Conservation (phyloP, 2,329 filamentous ascomycete genomes). For the Calonectria ilicicola region DNA sequence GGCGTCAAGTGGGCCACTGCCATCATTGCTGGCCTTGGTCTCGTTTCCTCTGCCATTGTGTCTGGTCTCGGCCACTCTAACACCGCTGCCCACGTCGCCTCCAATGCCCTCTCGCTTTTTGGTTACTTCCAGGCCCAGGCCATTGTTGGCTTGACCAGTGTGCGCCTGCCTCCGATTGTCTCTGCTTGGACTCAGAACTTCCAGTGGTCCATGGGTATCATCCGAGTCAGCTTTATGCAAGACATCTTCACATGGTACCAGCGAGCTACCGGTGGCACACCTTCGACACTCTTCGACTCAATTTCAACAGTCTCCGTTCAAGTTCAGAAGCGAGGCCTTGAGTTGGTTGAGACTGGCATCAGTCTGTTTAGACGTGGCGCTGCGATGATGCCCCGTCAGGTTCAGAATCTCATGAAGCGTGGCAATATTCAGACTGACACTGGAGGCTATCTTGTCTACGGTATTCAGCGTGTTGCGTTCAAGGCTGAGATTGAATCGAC, state of each 20-base stretch:
- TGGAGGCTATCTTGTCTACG: constrained; percentile 75
- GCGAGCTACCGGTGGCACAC: constrained; percentile 88
- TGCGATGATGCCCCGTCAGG: constrained; percentile 61
- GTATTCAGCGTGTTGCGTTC: constrained; percentile 92
- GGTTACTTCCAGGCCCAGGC: constrained; percentile 95
- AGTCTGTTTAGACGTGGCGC: constrained; percentile 67
- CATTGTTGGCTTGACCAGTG: constrained; percentile 86
- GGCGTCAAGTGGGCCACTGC: constrained; percentile 93
- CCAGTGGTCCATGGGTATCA: constrained; percentile 98
- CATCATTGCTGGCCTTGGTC: constrained; percentile 84
- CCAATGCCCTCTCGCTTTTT: constrained; percentile 94
- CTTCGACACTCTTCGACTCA: constrained; percentile 81
- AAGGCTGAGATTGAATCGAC: constrained; percentile 85
- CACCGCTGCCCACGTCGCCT: constrained; percentile 92
- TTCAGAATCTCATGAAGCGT: constrained; percentile 63
- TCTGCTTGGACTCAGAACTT: constrained; percentile 97
- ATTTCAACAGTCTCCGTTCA: constrained; percentile 84
- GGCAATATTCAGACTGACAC: constrained; percentile 64
- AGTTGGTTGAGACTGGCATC: constrained; percentile 52
- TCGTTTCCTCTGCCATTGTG: constrained; percentile 87
- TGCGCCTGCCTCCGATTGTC: constrained; percentile 87
- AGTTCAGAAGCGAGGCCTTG: constrained; percentile 73
- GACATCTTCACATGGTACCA: constrained; percentile 95
- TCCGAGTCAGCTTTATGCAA: constrained; percentile 88
- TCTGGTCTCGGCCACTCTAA: constrained; percentile 94